Base-by-base conservation (phyloP, 441 rosid species). In the Adansonia madagascariensis region DNA sequence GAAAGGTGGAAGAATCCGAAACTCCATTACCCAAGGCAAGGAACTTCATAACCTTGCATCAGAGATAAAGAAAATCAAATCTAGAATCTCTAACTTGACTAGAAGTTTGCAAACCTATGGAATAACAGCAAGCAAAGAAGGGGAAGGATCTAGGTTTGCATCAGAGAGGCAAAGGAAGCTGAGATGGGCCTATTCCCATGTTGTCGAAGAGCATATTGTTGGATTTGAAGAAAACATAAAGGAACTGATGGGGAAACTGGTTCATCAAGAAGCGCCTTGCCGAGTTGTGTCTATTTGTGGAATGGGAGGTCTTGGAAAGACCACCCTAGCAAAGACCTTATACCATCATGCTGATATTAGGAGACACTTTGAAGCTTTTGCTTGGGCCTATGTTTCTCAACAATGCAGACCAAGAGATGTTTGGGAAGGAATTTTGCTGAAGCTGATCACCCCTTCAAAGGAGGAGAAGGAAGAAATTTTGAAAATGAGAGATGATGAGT, bases 371-470 rank as follows among this genome's bases (percentile, higher is more conserved):
- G 82, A 80, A 27, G 62, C 75, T 35, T 60, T 60, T 63, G 82
- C 83, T 69, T 86, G 87, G 83, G 79, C 77, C 31, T 82, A 72
- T 62, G 61, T 86, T 49, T 86, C 86, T 72, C 83, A 77, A 64
- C 80, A 84, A 8, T 84, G 64, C 67, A 65, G 64, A 5, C 27
- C 0, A 2, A 78, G 68, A 44, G 75, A 81, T 67, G 76, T 84
- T 22, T 75, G 76, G 68, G 24, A 69, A 41, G 81, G 71, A 43
- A 49, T 69, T 67, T 14, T 76, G 64, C 69, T 46, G 20, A 73
- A 79, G 75, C 73, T 81, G 10, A 68, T 59, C 76, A 14, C 41
- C 35, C 56, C 78, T 47, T 50, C 62, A 20, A 46, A 50, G 75
- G 82, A 78, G 50, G 62, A 60, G 60, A 76, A 70, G 61, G 74